phyloP scores from a whole-genome alignment of 495 filamentous ascomycete genomes.

The Aspergillus sparsus region DNA sequence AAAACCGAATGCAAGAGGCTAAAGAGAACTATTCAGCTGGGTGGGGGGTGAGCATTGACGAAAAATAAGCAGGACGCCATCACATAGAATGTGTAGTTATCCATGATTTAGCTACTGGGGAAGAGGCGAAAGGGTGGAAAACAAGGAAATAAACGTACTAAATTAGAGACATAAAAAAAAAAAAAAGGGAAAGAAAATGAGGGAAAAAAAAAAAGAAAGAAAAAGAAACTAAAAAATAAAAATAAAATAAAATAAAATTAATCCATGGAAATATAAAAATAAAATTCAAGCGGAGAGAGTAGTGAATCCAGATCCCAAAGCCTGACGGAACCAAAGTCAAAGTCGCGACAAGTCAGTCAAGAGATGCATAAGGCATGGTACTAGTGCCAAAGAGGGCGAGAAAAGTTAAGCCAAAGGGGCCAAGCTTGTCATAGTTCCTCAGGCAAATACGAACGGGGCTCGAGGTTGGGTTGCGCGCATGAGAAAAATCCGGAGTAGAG shows the following conservation, averaged over 20 bases:
- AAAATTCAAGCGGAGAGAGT: too few species aligned
- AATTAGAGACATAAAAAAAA: constrained; percentile 13
- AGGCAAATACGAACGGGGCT: background rate
- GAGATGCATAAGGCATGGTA: constrained; percentile 6
- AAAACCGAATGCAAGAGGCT: constrained; percentile 4
- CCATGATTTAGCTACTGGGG: constrained; percentile 17
- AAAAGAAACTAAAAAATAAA: constrained; percentile 1
- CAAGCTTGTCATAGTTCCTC: constrained; percentile 3
- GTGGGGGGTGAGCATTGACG: constrained; percentile 12
- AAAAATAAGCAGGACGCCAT: constrained; percentile 22
- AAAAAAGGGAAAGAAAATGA: constrained; percentile 10
- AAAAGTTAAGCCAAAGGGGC: background rate
- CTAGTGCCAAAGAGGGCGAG: constrained; percentile 3
- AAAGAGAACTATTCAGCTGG: constrained; percentile 17
- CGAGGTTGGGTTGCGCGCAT: background rate
- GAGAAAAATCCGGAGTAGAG: constrained; percentile 7
- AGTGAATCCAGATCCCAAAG: too few species aligned
- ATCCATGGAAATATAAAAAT: too few species aligned
- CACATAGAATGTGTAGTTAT: constrained; percentile 19
- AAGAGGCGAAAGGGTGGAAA: constrained; percentile 9
- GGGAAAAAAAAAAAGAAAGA: constrained; percentile 2
- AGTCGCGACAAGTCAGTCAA: constrained; percentile 8
- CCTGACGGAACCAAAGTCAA: background rate
- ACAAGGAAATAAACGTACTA: constrained; percentile 14
- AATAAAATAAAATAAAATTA: background rate